phyloP scores from a whole-genome alignment of 169 alveolate species.

The Pseudocohnilembus persalinus region DNA sequence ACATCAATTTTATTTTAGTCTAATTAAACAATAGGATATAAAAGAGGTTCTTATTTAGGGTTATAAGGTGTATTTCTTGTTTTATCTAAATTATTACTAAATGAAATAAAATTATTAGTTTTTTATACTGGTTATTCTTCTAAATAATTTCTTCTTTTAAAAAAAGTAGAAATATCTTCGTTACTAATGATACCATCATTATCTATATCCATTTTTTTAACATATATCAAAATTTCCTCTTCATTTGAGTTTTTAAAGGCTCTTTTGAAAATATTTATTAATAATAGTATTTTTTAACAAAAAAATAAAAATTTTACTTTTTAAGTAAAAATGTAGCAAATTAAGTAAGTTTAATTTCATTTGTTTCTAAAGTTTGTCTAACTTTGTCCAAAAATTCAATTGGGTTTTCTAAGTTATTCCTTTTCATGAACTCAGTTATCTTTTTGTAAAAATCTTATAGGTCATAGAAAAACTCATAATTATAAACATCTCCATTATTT shows the following conservation, averaged over 20 bases:
- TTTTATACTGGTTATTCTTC: background rate
- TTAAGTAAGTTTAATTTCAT: background rate
- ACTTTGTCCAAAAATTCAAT: constrained; percentile 33
- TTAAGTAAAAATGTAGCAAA: constrained; percentile 7
- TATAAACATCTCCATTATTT: background rate
- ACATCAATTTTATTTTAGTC: background rate
- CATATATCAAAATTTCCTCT: background rate
- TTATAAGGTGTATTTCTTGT: background rate
- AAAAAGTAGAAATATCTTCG: constrained; percentile 32
- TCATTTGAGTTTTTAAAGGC: constrained; percentile 1
- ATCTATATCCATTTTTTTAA: constrained; percentile 41
- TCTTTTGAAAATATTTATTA: too few species aligned
- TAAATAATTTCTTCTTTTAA: constrained; percentile 19
- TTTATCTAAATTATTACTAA: background rate
- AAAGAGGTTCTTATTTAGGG: background rate
- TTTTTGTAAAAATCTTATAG: background rate
- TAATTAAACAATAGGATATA: constrained; percentile 1
- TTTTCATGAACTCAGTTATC: background rate
- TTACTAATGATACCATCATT: constrained; percentile 39
- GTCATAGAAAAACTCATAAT: background rate
- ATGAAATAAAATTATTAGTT: background rate
- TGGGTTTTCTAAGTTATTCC: background rate
- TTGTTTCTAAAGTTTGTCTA: background rate
- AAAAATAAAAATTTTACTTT: too few species aligned
- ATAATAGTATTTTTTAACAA: too few species aligned